Percentiles rank a stretch among this genome's conserved stretches.
phyloP scores from a whole-genome alignment of 352 stramenopile genomes.

The Pythium chondricola region DNA sequence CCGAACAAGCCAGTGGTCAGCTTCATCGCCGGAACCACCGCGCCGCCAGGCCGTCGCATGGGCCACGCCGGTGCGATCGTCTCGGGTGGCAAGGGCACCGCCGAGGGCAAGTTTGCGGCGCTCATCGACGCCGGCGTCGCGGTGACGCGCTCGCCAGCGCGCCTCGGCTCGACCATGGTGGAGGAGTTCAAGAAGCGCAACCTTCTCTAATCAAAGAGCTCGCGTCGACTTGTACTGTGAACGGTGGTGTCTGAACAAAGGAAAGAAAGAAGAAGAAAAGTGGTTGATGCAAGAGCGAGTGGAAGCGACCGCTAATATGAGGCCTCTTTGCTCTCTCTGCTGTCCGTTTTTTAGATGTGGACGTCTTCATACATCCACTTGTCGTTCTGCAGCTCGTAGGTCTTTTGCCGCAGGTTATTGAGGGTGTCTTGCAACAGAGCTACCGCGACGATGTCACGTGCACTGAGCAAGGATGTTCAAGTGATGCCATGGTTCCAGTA shows the following conservation, averaged over 20 bases:
- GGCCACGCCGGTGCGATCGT: conserved; percentile 99
- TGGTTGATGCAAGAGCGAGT: neutral
- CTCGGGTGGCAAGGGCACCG: conserved; percentile 97
- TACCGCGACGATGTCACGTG: no score
- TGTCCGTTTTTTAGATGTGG: conserved; percentile 39
- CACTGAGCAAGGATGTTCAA: neutral
- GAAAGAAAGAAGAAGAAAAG: neutral
- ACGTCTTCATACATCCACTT: conserved; percentile 76
- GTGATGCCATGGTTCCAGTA: no score
- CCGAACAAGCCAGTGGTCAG: conserved; percentile 99
- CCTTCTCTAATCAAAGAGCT: conserved; percentile 14
- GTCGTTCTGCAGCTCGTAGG: conserved; percentile 53
- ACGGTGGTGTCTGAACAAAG: neutral
- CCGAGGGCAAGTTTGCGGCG: conserved; percentile 96
- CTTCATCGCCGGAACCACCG: conserved; percentile 99
- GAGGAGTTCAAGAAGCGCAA: conserved; percentile 89
- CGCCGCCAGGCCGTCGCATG: conserved; percentile 97
- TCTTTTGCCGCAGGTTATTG: conserved; percentile 39
- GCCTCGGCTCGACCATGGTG: conserved; percentile 96
- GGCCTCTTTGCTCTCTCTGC: no score
- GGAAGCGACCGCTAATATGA: neutral
- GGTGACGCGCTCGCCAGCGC: conserved; percentile 94
- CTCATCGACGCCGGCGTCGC: conserved; percentile 94
- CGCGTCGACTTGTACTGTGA: neutral
- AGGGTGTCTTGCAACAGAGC: conserved; percentile 54